Evolutionary conservation across 2,329 filamentous ascomycete species (phyloP), one percentile per base, ranked within the genome.

Genomic region (Delphinella strobiligena): DNA sequence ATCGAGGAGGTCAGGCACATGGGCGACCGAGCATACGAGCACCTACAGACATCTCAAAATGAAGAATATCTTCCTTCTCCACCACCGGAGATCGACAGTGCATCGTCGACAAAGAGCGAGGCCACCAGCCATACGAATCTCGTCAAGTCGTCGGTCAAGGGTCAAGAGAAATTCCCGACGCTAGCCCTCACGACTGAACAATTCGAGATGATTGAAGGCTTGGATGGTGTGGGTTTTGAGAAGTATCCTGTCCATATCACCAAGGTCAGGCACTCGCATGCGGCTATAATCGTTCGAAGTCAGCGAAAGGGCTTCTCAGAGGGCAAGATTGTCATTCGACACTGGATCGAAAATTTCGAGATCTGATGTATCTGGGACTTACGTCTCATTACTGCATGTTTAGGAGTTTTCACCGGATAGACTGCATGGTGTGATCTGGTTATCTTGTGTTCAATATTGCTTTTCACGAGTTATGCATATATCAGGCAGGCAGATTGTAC

Each of bases 221-320:
- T 96, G 36, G 78, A 96, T 47, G 57, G 64, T 4, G 62, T 78
- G 1, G 72, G 73, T 3, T 72, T 75, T 53, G 66, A 61, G 32
- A 78, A 75, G 49, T 74, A 70, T 47, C 70, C 71, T 0, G 72
- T 88, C 3, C 79, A 81, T 61, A 88, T 91, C 30, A 80, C 82
- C 47, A 82, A 87, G 4, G 71, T 77, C 40, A 64, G 69, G n/a
- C 85, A 94, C 55, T 84, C 75, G 44, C 89, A 96, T 59, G 89
- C 88, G 0, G 88, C 88, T 3, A 93, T 96, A 35, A 84, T 96
- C 47, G 78, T 93, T 27, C 74, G 89, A 29, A 74, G 68, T 45
- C 74, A 81, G 30, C 78, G 75, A 54, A 64, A 71, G 37, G 63
- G 60, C 1, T 93, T 87, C 51, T 67, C 72, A 2, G 88, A 96